Conservation (phyloP, 768 basidiomycete genomes). For the Tricholoma flavovirens region DNA sequence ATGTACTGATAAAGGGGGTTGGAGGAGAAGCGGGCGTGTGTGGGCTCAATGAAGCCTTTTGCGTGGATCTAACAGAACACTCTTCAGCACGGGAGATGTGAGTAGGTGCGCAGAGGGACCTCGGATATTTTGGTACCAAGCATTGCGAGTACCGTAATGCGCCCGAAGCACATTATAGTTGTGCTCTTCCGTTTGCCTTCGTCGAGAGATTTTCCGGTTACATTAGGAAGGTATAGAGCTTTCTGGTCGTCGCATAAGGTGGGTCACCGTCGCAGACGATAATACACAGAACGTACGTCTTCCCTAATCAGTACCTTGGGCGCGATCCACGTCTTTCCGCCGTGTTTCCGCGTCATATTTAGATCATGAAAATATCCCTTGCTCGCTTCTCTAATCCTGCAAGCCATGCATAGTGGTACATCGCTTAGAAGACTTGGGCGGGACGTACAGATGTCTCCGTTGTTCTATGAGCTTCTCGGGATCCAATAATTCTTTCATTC, state of each 20-base stretch:
- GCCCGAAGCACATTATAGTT: constrained; percentile 68
- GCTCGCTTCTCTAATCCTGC: constrained; percentile 46
- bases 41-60: constrained; percentile 58
- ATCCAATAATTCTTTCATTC: constrained; percentile 64
- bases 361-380: constrained; percentile 87
- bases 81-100: neutral
- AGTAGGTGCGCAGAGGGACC: constrained; percentile 35
- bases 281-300: constrained; percentile 53
- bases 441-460: constrained; percentile 53
- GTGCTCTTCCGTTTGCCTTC: constrained; percentile 59
- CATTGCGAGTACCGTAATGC: constrained; percentile 76
- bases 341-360: constrained; percentile 72
- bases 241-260: constrained; percentile 45
- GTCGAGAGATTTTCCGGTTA: constrained; percentile 65
- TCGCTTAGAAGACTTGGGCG: neutral
- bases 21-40: constrained; percentile 44
- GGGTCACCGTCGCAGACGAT: neutral
- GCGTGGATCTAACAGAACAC: constrained; percentile 60
- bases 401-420: constrained; percentile 1
- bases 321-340: constrained; percentile 94
- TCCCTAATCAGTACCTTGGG: constrained; percentile 84
- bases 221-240: constrained; percentile 88
- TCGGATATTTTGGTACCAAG: constrained; percentile 86
- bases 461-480: constrained; percentile 65
- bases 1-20: constrained; percentile 66